Conservation (phyloP, 148 eudicot genomes). For the Agrostemma githago region DNA sequence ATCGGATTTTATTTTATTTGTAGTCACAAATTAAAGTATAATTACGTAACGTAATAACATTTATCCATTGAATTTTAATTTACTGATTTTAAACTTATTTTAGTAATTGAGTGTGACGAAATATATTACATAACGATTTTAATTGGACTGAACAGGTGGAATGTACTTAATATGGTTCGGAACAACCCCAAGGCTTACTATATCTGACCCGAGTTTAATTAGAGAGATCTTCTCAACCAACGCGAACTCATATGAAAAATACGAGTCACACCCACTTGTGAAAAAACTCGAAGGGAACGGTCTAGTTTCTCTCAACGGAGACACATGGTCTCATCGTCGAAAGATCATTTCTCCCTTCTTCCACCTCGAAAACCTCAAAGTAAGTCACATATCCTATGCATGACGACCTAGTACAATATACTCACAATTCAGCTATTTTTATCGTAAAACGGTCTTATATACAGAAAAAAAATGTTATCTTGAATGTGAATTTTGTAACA, state of each 20-base stretch:
- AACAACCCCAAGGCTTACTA: slow-evolving; percentile 52
- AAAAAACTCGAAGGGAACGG: slow-evolving; percentile 77
- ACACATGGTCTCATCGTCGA: slow-evolving; percentile 68
- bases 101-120: background rate
- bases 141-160: slow-evolving; percentile 34
- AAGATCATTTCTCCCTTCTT: slow-evolving; percentile 66
- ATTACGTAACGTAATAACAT: background rate
- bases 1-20: too few species aligned
- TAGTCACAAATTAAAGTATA: background rate
- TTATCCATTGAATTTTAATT: background rate
- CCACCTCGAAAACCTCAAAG: slow-evolving; percentile 66
- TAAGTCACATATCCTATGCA: slow-evolving; percentile 26
- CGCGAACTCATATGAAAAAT: slow-evolving; percentile 56
- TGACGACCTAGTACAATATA: too few species aligned
- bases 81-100: background rate
- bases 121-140: background rate
- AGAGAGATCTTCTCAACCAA: slow-evolving; percentile 47
- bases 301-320: slow-evolving; percentile 60
- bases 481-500: too few species aligned
- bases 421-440: too few species aligned
- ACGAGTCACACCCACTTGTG: slow-evolving; percentile 59
- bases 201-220: slow-evolving; percentile 53
- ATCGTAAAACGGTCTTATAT: background rate
- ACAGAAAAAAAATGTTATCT: background rate
- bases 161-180: slow-evolving; percentile 73